phyloP scores from a whole-genome alignment of 1,284 basidiomycete species.

The Stygiomarasmius scandens region DNA sequence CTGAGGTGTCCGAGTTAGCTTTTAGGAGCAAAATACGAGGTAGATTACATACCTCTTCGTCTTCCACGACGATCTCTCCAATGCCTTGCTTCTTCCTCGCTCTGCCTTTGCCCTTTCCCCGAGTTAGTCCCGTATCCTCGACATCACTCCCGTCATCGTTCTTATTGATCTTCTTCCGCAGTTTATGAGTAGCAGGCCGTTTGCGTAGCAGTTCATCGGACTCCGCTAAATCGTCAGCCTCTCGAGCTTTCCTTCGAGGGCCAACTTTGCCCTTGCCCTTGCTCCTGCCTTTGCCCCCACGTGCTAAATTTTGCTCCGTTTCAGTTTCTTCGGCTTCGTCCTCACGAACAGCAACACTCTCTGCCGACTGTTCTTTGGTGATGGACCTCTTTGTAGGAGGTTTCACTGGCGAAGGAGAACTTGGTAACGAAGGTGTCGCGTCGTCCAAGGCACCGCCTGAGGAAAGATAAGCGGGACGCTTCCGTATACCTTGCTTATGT shows the following conservation, averaged over 20 bases:
- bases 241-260: constrained; percentile 5
- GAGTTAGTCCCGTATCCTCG: background rate
- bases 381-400: constrained; percentile 16
- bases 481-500: constrained; percentile 30
- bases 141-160: background rate
- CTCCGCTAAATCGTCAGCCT: background rate
- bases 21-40: no score
- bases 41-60: constrained; percentile 14
- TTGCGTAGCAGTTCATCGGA: constrained; percentile 12
- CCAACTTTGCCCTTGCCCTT: background rate
- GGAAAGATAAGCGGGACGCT: background rate
- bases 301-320: constrained; percentile 2
- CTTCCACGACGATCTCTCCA: constrained; percentile 14
- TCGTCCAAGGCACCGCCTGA: constrained; percentile 9
- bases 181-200: constrained; percentile 11
- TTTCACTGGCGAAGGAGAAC: constrained; percentile 38
- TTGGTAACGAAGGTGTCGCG: constrained; percentile 25
- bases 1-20: constrained; percentile 25
- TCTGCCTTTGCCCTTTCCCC: constrained; percentile 19
- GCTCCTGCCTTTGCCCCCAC: no score
- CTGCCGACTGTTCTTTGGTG: background rate
- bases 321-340: constrained; percentile 10
- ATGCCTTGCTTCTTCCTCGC: constrained; percentile 15
- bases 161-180: background rate
- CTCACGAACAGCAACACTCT: constrained; percentile 13